Conservation (phyloP, 1,139 yeast genomes). For the Oligophagozyma castellii region DNA sequence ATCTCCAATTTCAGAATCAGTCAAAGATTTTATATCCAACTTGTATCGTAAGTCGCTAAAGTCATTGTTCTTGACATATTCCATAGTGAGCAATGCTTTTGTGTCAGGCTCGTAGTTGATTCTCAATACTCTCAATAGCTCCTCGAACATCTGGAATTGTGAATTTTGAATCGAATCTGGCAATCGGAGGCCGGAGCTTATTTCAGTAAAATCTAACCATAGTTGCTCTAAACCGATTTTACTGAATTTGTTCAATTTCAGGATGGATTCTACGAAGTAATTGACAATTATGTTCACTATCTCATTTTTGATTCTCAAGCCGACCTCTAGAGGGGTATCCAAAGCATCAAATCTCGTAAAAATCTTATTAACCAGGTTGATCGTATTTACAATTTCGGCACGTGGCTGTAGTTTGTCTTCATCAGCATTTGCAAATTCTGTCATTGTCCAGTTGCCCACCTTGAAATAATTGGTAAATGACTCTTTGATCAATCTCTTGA, state of each 20-base stretch:
- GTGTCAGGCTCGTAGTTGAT: constrained; percentile 29
- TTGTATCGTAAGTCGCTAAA: constrained; percentile 17
- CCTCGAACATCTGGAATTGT: constrained; percentile 27
- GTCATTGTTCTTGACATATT: constrained; percentile 20
- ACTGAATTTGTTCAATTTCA: constrained; percentile 48
- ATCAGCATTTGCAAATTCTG: constrained; percentile 2
- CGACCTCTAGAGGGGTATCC: constrained; percentile 15
- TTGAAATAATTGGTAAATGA: constrained; percentile 21
- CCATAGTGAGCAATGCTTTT: constrained; percentile 24
- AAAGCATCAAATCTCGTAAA: constrained; percentile 25
- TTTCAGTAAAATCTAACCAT: constrained; percentile 34
- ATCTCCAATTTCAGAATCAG: constrained; percentile 26
- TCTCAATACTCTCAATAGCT: constrained; percentile 27
- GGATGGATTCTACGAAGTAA: constrained; percentile 41
- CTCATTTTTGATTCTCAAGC: constrained; percentile 23
- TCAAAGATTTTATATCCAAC: constrained; percentile 14
- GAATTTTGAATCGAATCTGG: constrained; percentile 23
- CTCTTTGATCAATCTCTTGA: constrained; percentile 18
- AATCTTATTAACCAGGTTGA: constrained; percentile 12
- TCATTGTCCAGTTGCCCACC: constrained; percentile 15
- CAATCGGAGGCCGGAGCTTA: constrained; percentile 30
- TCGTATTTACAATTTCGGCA: constrained; percentile 17
- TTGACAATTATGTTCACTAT: constrained; percentile 36
- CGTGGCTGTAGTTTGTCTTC: constrained; percentile 7
- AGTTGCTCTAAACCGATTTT: constrained; percentile 44